Base-by-base conservation (phyloP, 1,284 basidiomycete species). In the Lentinus polychrous region DNA sequence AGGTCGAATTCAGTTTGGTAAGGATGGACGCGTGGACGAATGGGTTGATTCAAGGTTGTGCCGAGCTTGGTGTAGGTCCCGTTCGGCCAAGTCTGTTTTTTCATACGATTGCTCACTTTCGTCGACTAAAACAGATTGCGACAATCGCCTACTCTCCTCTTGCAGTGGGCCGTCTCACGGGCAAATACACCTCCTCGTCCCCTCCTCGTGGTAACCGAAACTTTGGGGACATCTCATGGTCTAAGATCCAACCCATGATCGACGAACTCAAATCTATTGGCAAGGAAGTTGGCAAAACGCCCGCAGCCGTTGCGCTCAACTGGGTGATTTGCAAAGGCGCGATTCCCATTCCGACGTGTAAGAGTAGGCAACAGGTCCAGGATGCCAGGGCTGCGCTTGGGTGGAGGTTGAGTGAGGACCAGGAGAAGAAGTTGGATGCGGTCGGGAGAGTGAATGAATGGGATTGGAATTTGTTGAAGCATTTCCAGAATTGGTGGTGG, bases 311-410 rank as follows among this genome's bases (percentile, higher is more conserved):
- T 12, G 41, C 41, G 7, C 23, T 43, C n/a, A 43, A 43, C 17
- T 43, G 41, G 41, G 41, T 43, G 7, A 43, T 43, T n/a, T 43
- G 41, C 41, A 43, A 43, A 27, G 41, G 41, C 10, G 41, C 41
- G 7, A 43, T 43, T 17, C 41, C 41, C 11, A 43, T 43, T 27
- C 41, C 41, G 8, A 12, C 17, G 11, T 11, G 18, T 11, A 43
- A 43, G 23, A 43, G 27, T 20, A 23, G 11, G 11, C 17, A 43
- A 27, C 41, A 43, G 20, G 41, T 23, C 7, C 18, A 17, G 20
- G 41, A 43, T 43, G 18, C 17, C 17, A 23, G 17, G 10, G 8
- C 18, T 10, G 41, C 41, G 10, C 17, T 43, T 22, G 41, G 41
- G 7, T 43, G 41, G 41, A 43, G 41, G 17, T 17, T 43, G 23